phyloP scores from a whole-genome alignment of 2,329 filamentous ascomycete genomes.

The Lanzia echinophila region DNA sequence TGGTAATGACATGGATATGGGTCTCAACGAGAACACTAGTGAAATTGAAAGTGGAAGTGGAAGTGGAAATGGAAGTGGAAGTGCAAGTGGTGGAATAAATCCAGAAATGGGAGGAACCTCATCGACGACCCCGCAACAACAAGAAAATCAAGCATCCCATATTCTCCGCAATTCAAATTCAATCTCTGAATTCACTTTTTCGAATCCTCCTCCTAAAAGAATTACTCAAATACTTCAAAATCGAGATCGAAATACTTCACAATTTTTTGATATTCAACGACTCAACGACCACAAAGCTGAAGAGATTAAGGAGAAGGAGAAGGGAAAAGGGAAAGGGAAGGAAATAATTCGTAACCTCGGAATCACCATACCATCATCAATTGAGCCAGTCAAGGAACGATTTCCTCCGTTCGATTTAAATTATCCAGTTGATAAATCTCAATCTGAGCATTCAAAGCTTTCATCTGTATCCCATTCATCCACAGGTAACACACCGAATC shows the following conservation, averaged over 20 bases:
- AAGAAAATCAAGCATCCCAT: neutral
- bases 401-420: neutral
- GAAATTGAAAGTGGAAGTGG: neutral
- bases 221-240: no score
- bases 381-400: neutral
- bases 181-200: neutral
- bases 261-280: no score
- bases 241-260: no score
- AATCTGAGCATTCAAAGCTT: neutral
- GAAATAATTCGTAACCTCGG: no score
- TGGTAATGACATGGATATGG: neutral
- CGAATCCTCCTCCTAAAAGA: neutral
- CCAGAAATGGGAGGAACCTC: conserved; percentile 8
- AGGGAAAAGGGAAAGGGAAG: no score
- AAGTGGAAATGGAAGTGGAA: neutral
- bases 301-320: neutral
- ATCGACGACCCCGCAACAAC: neutral
- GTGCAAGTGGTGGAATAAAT: conserved; percentile 3
- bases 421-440: neutral
- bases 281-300: neutral
- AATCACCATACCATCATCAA: no score
- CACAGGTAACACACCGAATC: neutral
- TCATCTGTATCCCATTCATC: neutral
- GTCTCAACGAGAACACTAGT: no score
- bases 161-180: neutral